Evolutionary conservation across 106 monocot genomes (phyloP).

Genomic region (Dendrobium catenatum): DNA sequence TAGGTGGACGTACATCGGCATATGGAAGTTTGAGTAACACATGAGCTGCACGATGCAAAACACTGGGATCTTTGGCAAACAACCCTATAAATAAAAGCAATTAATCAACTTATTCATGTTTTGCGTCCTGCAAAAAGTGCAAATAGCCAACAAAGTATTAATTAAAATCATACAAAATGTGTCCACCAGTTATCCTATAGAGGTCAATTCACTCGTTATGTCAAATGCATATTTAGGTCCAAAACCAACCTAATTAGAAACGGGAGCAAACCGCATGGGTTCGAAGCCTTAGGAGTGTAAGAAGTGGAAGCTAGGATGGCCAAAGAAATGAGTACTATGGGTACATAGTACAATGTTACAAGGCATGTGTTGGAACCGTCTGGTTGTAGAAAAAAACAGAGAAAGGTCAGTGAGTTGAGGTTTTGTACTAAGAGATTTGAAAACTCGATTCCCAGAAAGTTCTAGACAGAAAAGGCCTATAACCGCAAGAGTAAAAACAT

Average conservation of each 20-base stretch:
- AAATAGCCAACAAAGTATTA: neutral
- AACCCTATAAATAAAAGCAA: conserved; percentile 39
- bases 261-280: neutral
- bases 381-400: neutral
- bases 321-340: neutral
- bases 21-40: conserved; percentile 70
- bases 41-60: conserved; percentile 73
- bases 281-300: neutral
- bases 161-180: neutral
- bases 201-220: neutral
- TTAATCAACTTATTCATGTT: neutral
- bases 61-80: conserved; percentile 80
- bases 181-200: neutral
- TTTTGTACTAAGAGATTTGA: too few relatives aligned
- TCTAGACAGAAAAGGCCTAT: too few relatives aligned
- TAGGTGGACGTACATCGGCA: conserved; percentile 49
- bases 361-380: neutral
- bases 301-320: neutral
- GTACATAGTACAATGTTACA: neutral
- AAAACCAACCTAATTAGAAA: neutral
- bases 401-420: neutral
- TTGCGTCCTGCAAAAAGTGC: neutral
- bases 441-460: too few relatives aligned
- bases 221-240: neutral
- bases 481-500: too few relatives aligned